phyloP scores from a whole-genome alignment of 306 rosid genomes.

The Nissolia schottii region DNA sequence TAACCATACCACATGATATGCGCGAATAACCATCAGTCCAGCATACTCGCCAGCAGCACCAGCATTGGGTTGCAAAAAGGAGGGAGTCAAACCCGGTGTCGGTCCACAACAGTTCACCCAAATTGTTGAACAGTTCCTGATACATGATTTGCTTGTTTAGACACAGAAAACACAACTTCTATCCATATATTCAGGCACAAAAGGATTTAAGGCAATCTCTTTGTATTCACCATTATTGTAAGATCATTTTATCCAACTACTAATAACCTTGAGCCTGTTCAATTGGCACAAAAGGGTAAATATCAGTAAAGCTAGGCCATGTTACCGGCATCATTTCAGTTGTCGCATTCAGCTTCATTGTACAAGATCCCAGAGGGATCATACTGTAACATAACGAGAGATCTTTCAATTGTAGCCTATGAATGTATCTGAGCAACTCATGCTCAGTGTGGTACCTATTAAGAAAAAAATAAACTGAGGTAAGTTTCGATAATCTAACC shows the following conservation, averaged over 20 bases:
- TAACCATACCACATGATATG: constrained; percentile 74
- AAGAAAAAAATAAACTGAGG: constrained; percentile 19
- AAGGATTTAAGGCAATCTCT: constrained; percentile 13
- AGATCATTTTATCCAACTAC: constrained; percentile 34
- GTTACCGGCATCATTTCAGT: constrained; percentile 99
- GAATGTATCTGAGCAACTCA: constrained; percentile 83
- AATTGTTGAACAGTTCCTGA: constrained; percentile 90
- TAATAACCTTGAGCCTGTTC: constrained; percentile 93
- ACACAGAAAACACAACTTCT: constrained; percentile 22
- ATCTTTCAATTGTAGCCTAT: constrained; percentile 80
- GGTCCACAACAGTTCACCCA: constrained; percentile 81
- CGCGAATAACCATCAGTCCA: constrained; percentile 99
- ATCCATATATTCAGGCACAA: constrained; percentile 11
- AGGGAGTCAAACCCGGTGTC: constrained; percentile 97
- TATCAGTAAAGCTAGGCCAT: constrained; percentile 74
- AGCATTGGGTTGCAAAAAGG: constrained; percentile 99
- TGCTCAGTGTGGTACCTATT: constrained; percentile 94
- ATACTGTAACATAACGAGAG: constrained; percentile 95
- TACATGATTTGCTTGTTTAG: constrained; percentile 27
- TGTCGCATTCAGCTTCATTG: constrained; percentile 96
- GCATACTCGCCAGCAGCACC: constrained; percentile 99
- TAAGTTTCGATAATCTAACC: constrained; percentile 21
- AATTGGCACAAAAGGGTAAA: constrained; percentile 93
- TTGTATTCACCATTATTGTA: background rate
- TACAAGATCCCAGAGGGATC: constrained; percentile 98